phyloP scores from a whole-genome alignment of 768 basidiomycete species.

The Lactifluus piperatus region DNA sequence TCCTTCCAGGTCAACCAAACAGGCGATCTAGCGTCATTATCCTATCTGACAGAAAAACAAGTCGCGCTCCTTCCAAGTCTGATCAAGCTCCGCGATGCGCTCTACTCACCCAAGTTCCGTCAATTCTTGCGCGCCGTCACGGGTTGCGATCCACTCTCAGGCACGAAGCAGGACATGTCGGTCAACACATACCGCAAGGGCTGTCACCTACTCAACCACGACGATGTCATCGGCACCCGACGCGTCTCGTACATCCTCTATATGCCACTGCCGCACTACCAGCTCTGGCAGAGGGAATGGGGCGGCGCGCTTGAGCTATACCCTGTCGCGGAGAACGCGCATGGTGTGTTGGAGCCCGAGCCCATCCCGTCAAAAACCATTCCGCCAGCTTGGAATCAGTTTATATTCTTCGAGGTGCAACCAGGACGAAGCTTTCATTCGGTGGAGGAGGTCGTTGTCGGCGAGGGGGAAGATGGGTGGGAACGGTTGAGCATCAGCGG shows the following conservation, averaged over 20 bases:
- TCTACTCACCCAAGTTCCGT: conserved; percentile 82
- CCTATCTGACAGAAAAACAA: conserved; percentile 72
- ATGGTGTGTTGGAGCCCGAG: conserved; percentile 62
- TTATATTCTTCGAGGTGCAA: conserved; percentile 86
- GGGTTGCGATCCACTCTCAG: conserved; percentile 86
- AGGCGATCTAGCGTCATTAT: conserved; percentile 89
- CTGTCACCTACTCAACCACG: conserved; percentile 93
- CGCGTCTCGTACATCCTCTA: conserved; percentile 96
- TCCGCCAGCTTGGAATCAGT: conserved; percentile 83
- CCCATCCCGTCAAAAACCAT: conserved; percentile 55
- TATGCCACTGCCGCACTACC: conserved; percentile 70
- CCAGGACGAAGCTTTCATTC: conserved; percentile 94
- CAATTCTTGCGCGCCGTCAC: conserved; percentile 78
- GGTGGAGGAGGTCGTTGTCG: conserved; percentile 92
- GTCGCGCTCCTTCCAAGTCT: conserved; percentile 73
- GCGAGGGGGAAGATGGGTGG: conserved; percentile 58
- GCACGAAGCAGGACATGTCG: conserved; percentile 90
- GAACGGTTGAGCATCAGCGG: conserved; percentile 85
- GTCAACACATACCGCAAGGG: conserved; percentile 87
- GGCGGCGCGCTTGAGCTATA: conserved; percentile 94
- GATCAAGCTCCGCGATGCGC: conserved; percentile 76
- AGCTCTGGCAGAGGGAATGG: conserved; percentile 81
- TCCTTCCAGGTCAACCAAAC: conserved; percentile 84
- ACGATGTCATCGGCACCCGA: conserved; percentile 94
- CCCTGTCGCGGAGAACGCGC: conserved; percentile 50